Percentiles rank a stretch among this genome's conserved stretches.
Conservation (phyloP, 2,329 filamentous ascomycete species). For the Canariomyces notabilis region DNA sequence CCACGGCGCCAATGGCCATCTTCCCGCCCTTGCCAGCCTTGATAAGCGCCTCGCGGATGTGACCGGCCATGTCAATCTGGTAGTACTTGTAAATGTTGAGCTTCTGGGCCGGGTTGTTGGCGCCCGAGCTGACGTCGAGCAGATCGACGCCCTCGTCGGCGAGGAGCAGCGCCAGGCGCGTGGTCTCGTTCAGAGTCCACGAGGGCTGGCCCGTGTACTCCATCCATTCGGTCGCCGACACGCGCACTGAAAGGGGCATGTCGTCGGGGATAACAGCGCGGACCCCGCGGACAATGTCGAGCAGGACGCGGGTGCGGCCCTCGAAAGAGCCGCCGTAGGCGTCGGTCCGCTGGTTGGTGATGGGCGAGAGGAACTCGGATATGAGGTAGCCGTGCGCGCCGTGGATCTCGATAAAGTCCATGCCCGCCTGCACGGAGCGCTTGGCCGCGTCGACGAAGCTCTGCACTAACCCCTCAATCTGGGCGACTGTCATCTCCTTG, state of each 20-base stretch:
- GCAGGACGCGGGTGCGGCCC: constrained; percentile 58
- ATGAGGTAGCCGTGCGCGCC: constrained; percentile 63
- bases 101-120: constrained; percentile 58
- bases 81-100: constrained; percentile 60
- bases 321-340: constrained; percentile 61
- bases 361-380: constrained; percentile 58
- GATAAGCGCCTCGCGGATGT: constrained; percentile 62
- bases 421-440: constrained; percentile 62
- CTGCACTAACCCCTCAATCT: constrained; percentile 62
- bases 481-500: constrained; percentile 60
- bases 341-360: constrained; percentile 58
- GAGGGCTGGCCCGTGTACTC: constrained; percentile 41
- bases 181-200: constrained; percentile 67
- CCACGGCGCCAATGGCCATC: constrained; percentile 69
- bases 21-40: constrained; percentile 35
- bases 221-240: constrained; percentile 62
- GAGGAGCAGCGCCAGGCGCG: constrained; percentile 63
- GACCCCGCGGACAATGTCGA: constrained; percentile 48
- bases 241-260: constrained; percentile 54
- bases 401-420: constrained; percentile 70
- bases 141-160: constrained; percentile 73
- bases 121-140: constrained; percentile 75
- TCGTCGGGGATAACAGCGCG: constrained; percentile 47
- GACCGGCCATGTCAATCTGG: constrained; percentile 68
- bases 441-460: constrained; percentile 55